These are phyloP conservation scores for Musa itinerans DNA, from an alignment of 176 grass and related monocot genomes.

Conservation along the genomic window DNA sequence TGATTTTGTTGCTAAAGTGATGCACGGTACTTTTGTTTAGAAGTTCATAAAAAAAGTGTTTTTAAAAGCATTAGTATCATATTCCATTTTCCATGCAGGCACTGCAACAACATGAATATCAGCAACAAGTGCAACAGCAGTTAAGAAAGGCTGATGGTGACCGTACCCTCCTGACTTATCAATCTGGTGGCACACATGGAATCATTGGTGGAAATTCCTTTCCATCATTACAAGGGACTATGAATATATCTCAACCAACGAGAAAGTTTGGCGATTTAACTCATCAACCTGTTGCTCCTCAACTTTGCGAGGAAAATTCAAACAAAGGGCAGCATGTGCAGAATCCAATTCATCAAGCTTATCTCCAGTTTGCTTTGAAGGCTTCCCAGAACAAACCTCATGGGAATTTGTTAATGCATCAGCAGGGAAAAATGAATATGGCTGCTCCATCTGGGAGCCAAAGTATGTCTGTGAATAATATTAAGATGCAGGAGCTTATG, in stretches of 20 bases:
- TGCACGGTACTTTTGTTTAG: no score
- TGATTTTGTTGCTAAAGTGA: no score
- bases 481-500: conserved; percentile 77
- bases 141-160: conserved; percentile 18
- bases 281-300: conserved; percentile 23
- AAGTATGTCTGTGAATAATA: conserved; percentile 38
- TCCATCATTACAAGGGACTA: conserved; percentile 26
- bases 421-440: conserved; percentile 58
- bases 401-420: conserved; percentile 50
- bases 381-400: conserved; percentile 57
- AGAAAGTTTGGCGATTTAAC: conserved; percentile 26
- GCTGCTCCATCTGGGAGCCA: conserved; percentile 38
- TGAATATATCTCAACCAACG: conserved; percentile 31
- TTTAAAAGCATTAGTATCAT: no score
- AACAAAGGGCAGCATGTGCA: conserved; percentile 22
- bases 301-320: conserved; percentile 28
- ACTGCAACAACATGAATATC: conserved; percentile 14
- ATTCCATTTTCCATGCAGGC: neutral
- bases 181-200: conserved; percentile 28
- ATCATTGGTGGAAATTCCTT: conserved; percentile 41
- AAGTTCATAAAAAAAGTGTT: no score
- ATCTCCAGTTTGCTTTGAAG: conserved; percentile 60
- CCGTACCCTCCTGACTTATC: conserved; percentile 21
- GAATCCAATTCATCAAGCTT: conserved; percentile 59
- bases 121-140: conserved; percentile 37